Percentiles rank a stretch among this genome's conserved stretches.
These are phyloP conservation scores for Aspergillus hiratsukae DNA, from an alignment of 2,329 filamentous ascomycete genomes.

Conservation along the genomic window DNA sequence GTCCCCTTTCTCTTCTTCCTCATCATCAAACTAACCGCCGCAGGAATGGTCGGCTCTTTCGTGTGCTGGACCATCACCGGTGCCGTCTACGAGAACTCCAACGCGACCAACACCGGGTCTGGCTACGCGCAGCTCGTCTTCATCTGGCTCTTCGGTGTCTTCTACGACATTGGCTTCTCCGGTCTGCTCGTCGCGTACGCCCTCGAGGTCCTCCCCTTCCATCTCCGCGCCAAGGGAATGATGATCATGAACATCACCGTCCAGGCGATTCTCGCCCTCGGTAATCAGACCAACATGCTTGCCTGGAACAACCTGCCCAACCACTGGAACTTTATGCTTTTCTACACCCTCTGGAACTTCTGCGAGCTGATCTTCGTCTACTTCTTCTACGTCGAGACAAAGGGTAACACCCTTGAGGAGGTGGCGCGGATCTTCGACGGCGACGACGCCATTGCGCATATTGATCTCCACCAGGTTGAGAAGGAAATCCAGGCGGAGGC, in stretches of 20 bases:
- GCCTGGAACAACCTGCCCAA: constrained; percentile 19
- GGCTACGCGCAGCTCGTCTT: constrained; percentile 18
- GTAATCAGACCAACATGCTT: constrained; percentile 29
- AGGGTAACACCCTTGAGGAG: constrained; percentile 66
- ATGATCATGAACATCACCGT: constrained; percentile 43
- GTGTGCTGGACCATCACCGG: constrained; percentile 3
- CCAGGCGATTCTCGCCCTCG: constrained; percentile 58
- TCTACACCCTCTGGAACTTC: constrained; percentile 28
- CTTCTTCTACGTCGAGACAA: constrained; percentile 55
- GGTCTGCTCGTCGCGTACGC: constrained; percentile 25
- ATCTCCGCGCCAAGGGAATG: constrained; percentile 35
- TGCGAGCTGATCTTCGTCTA: constrained; percentile 30
- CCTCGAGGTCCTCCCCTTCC: constrained; percentile 32
- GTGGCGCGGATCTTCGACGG: constrained; percentile 68
- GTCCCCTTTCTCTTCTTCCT: not conserved
- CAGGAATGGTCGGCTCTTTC: constrained; percentile 1
- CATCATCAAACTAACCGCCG: not conserved
- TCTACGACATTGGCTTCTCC: constrained; percentile 29
- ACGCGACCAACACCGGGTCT: not conserved
- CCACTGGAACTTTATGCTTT: constrained; percentile 22
- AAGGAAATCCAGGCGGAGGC: constrained; percentile 10
- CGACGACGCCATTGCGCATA: constrained; percentile 50
- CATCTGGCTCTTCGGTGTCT: constrained; percentile 23
- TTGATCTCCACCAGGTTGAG: constrained; percentile 48
- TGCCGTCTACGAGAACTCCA: not conserved